Conservation (phyloP, 2,329 filamentous ascomycete species). For the Arthroderma uncinatum region DNA sequence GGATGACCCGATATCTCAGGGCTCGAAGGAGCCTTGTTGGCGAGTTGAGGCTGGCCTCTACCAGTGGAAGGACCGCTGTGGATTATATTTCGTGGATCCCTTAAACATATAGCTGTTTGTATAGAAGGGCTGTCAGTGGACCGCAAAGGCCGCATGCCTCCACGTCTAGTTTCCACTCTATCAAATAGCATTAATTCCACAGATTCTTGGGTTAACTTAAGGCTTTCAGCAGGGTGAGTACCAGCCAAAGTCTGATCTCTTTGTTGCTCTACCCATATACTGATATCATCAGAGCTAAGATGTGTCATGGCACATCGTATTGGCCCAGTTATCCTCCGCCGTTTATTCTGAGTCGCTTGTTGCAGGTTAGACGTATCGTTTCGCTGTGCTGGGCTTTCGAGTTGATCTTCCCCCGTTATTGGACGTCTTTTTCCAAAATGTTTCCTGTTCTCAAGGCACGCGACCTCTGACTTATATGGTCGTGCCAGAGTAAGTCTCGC, state of each 20-base stretch:
- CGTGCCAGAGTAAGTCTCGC: constrained; percentile 26
- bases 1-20: background rate
- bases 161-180: constrained; percentile 13
- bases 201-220: constrained; percentile 15
- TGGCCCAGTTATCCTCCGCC: constrained; percentile 14
- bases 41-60: background rate
- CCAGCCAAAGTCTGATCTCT: background rate
- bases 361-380: background rate
- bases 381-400: background rate
- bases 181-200: constrained; percentile 29
- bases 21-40: background rate
- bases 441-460: constrained; percentile 5
- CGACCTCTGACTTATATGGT: constrained; percentile 24
- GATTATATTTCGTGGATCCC: background rate
- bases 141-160: background rate
- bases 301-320: constrained; percentile 13
- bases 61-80: no score
- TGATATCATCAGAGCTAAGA: constrained; percentile 14
- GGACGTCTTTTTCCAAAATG: constrained; percentile 7
- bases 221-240: background rate
- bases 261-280: constrained; percentile 14
- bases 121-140: background rate
- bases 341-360: background rate
- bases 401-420: background rate
- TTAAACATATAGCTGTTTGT: no score